A percentile compares a stretch with the other conserved stretches of the same genome.
These are phyloP conservation scores for Camillea tinctor DNA, from an alignment of 2,329 filamentous ascomycete genomes.

Conservation along the genomic window DNA sequence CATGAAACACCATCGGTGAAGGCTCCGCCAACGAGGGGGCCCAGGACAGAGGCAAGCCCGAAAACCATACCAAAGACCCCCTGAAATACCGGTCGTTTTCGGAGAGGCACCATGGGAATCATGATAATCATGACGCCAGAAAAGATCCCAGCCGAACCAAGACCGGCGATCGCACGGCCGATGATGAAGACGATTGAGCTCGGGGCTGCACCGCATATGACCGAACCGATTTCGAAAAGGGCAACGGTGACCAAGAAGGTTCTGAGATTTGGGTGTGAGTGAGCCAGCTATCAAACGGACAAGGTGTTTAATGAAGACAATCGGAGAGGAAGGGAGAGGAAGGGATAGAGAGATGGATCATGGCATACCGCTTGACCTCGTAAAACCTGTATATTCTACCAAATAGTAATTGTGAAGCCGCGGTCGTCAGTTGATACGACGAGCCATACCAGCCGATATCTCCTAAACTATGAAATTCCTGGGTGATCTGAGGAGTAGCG, in stretches of 20 bases:
- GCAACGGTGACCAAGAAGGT: conserved; percentile 47
- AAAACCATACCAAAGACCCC: conserved; percentile 55
- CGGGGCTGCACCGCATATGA: conserved; percentile 51
- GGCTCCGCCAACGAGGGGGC: conserved; percentile 53
- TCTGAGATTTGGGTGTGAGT: conserved; percentile 24
- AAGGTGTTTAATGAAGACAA: not conserved
- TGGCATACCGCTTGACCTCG: conserved; percentile 44
- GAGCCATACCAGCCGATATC: conserved; percentile 66
- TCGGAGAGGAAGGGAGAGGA: too few species aligned
- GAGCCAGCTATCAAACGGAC: not conserved
- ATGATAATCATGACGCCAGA: conserved; percentile 57
- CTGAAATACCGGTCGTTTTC: conserved; percentile 59
- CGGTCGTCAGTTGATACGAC: conserved; percentile 59
- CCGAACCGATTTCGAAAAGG: conserved; percentile 54
- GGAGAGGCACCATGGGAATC: conserved; percentile 57
- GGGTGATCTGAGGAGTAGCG: conserved; percentile 54
- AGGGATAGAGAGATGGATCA: conserved; percentile 2
- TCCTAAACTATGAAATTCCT: conserved; percentile 55
- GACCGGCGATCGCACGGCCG: conserved; percentile 56
- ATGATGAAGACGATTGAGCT: conserved; percentile 53
- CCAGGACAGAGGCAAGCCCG: conserved; percentile 52
- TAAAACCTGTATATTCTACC: conserved; percentile 56
- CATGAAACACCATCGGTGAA: conserved; percentile 49
- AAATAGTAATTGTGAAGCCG: conserved; percentile 53
- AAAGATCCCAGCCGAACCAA: conserved; percentile 57